These are phyloP conservation scores for Hypoxylon sp. DNA, from an alignment of 2,329 filamentous ascomycete genomes.

Conservation along the genomic window DNA sequence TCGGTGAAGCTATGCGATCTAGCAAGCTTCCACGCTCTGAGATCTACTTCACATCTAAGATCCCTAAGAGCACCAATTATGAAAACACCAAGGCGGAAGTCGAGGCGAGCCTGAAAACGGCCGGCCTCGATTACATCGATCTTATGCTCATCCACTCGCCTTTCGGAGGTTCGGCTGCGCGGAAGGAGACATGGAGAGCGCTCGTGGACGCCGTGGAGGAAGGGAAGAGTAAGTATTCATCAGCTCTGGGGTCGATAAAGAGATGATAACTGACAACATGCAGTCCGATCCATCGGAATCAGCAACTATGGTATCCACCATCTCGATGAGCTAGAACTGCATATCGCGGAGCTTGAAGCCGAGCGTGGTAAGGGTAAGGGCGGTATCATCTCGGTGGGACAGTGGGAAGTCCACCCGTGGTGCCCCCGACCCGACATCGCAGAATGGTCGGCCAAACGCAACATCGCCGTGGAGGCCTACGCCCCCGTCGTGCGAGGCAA, in stretches of 20 bases:
- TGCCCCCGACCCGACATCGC: slow-evolving; percentile 82
- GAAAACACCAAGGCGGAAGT: slow-evolving; percentile 73
- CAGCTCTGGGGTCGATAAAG: not conserved
- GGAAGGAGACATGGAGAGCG: slow-evolving; percentile 71
- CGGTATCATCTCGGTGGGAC: slow-evolving; percentile 83
- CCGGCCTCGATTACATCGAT: slow-evolving; percentile 74
- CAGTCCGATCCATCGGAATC: slow-evolving; percentile 69
- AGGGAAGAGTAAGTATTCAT: slow-evolving; percentile 58
- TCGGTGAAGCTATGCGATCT: slow-evolving; percentile 59
- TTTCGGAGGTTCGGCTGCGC: slow-evolving; percentile 65
- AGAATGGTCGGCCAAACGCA: slow-evolving; percentile 76
- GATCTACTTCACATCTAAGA: slow-evolving; percentile 69
- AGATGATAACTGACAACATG: not conserved
- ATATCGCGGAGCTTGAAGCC: slow-evolving; percentile 70
- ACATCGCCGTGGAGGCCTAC: slow-evolving; percentile 73
- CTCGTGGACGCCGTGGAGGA: slow-evolving; percentile 72
- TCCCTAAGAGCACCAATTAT: slow-evolving; percentile 67
- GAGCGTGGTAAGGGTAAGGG: slow-evolving; percentile 72
- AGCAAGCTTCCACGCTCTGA: slow-evolving; percentile 59
- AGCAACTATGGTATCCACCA: slow-evolving; percentile 75
- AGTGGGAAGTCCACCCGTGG: slow-evolving; percentile 94
- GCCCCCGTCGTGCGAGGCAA: slow-evolving; percentile 73
- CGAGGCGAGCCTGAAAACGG: slow-evolving; percentile 69
- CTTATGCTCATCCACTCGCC: slow-evolving; percentile 73
- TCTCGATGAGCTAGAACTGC: slow-evolving; percentile 68